Conservation (phyloP, 345 rosid genomes). For the Euphorbia peplus region DNA sequence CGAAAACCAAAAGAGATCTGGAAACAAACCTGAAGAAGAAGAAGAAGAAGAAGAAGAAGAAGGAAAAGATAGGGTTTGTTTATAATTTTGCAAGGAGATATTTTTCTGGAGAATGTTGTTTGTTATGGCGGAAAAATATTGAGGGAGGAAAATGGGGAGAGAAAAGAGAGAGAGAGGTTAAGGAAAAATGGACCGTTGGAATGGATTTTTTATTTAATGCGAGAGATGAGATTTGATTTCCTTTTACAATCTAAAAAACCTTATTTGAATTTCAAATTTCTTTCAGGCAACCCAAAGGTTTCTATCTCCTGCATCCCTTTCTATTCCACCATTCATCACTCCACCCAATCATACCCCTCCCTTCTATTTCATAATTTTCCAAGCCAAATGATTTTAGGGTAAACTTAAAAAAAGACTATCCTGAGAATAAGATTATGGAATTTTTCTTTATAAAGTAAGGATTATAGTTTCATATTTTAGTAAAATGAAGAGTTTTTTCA, state of each 20-base stretch:
- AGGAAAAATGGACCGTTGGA: slow-evolving; percentile 13
- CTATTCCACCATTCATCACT: background rate
- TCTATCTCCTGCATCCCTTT: background rate
- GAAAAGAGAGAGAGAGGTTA: background rate
- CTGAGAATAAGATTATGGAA: too few species aligned
- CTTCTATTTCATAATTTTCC: too few species aligned
- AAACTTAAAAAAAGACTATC: too few species aligned
- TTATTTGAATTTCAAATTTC: slow-evolving; percentile 13
- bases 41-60: too few species aligned
- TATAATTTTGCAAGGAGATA: background rate
- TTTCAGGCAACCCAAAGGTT: background rate
- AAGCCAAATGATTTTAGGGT: too few species aligned
- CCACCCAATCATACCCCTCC: background rate
- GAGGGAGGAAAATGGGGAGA: background rate
- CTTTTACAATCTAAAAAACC: background rate
- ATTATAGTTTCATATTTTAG: too few species aligned
- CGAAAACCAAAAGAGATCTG: slow-evolving; percentile 6
- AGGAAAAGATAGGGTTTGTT: background rate
- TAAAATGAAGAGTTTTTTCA: too few species aligned
- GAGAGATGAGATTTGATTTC: background rate
- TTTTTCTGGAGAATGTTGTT: background rate
- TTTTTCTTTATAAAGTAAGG: too few species aligned
- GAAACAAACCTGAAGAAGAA: slow-evolving; percentile 23
- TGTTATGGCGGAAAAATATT: background rate
- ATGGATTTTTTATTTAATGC: slow-evolving; percentile 4